Evolutionary conservation across 345 rosid species (phyloP).

Genomic region (Bruguiera gymnorhiza): DNA sequence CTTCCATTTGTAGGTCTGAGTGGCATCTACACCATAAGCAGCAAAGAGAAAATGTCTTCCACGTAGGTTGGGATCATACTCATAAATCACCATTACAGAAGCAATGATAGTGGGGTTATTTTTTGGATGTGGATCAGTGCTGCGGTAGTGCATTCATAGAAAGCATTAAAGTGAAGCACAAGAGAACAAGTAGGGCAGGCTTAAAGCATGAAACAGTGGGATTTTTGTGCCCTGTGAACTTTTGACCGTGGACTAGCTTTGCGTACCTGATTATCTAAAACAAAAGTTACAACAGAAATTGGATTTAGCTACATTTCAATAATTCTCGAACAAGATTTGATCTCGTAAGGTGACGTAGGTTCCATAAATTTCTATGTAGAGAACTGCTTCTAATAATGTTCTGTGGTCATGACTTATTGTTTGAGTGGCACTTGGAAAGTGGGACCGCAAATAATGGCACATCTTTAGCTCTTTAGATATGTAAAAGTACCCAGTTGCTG

Average conservation of each 20-base stretch:
- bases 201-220: background rate
- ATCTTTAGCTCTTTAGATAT: too few species aligned
- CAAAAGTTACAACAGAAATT: too few species aligned
- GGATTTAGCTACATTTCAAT: too few species aligned
- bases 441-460: too few species aligned
- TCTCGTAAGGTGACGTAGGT: too few species aligned
- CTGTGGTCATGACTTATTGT: too few species aligned
- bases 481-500: too few species aligned
- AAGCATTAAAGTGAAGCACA: background rate
- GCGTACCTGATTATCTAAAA: too few species aligned
- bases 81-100: background rate
- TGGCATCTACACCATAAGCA: background rate
- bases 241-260: background rate
- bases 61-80: conserved; percentile 1
- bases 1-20: background rate
- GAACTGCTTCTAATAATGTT: too few species aligned
- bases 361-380: too few species aligned
- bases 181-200: background rate
- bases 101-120: conserved; percentile 4
- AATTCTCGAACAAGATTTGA: too few species aligned
- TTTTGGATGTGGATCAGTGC: background rate
- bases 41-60: background rate
- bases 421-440: too few species aligned
- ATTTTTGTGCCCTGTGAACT: background rate
- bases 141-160: background rate